Conservation (phyloP, 345 rosid species). For the Carallia brachiata region DNA sequence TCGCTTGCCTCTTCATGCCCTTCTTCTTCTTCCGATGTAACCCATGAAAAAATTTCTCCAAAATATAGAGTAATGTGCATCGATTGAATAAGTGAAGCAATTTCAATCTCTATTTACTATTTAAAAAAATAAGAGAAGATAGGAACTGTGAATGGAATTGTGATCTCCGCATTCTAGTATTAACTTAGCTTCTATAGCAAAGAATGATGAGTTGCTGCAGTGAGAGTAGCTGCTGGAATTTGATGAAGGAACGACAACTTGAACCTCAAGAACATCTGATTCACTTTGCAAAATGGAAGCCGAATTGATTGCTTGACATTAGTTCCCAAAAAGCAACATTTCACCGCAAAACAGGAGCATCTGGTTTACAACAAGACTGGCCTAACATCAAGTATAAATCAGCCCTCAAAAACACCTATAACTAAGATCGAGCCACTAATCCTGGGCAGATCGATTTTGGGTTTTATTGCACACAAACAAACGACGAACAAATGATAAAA, state of each 20-base stretch:
- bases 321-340: not conserved
- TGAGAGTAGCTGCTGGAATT: too few species aligned
- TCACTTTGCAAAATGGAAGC: not conserved
- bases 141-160: too few species aligned
- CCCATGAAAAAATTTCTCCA: too few species aligned
- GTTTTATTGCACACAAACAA: not conserved
- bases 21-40: too few species aligned
- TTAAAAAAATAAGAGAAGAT: too few species aligned
- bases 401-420: not conserved
- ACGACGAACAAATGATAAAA: not conserved
- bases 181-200: too few species aligned
- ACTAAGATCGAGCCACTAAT: not conserved
- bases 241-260: not conserved
- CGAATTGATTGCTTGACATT: not conserved
- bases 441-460: not conserved
- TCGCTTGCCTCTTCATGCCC: too few species aligned
- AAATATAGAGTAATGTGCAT: too few species aligned
- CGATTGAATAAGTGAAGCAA: too few species aligned
- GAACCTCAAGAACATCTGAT: not conserved
- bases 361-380: not conserved
- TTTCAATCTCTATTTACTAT: too few species aligned
- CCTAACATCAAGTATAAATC: not conserved
- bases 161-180: too few species aligned
- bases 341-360: not conserved
- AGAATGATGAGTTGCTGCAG: too few species aligned